A percentile compares a stretch with the other conserved stretches of the same genome.
These are phyloP conservation scores for Funneliformis mosseae DNA, from an alignment of 192 early-diverging fungal genomes.

Conservation along the genomic window DNA sequence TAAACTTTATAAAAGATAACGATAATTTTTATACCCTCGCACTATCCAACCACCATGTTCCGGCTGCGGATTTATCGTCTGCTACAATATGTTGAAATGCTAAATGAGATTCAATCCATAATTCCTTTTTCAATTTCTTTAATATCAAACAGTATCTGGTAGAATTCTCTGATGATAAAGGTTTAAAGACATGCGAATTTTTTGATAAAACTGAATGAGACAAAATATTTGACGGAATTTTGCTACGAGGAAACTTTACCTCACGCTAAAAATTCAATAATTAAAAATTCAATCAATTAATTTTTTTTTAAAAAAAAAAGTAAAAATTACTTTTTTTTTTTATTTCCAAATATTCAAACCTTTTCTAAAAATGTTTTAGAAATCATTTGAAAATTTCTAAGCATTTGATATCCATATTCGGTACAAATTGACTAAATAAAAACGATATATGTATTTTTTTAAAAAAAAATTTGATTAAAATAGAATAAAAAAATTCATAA, in stretches of 20 bases:
- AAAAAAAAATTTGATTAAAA: neutral
- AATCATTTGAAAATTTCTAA: slow-evolving; percentile 72
- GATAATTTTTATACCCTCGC: slow-evolving; percentile 39
- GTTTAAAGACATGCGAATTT: neutral
- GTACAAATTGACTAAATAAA: slow-evolving; percentile 76
- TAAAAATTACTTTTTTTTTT: slow-evolving; percentile 8
- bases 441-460: neutral
- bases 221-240: slow-evolving; percentile 12
- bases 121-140: slow-evolving; percentile 34
- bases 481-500: neutral
- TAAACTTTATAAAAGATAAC: neutral
- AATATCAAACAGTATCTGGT: slow-evolving; percentile 37
- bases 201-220: neutral
- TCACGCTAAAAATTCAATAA: slow-evolving; percentile 5
- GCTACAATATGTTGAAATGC: slow-evolving; percentile 47
- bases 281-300: neutral
- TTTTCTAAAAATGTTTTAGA: slow-evolving; percentile 48
- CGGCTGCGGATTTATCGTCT: slow-evolving; percentile 36
- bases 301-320: neutral
- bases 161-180: neutral
- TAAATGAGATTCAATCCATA: slow-evolving; percentile 41
- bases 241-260: neutral
- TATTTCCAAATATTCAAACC: slow-evolving; percentile 9
- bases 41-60: slow-evolving; percentile 70
- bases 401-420: slow-evolving; percentile 68